These are phyloP conservation scores for Yamadazyma atlantica DNA, from an alignment of 1,139 yeast genomes.

Conservation along the genomic window DNA sequence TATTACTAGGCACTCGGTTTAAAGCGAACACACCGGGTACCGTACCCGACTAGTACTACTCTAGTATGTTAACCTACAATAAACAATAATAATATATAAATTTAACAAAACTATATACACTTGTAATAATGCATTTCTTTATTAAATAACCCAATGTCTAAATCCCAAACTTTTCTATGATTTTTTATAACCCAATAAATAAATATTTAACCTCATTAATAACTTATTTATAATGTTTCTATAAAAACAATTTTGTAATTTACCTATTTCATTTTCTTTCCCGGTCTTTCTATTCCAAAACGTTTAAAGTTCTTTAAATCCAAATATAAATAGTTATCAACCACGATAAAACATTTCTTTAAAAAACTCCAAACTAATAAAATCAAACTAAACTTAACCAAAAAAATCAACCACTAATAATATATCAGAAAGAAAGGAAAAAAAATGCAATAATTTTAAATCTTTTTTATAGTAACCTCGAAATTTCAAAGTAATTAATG, in stretches of 20 bases:
- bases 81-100: background rate
- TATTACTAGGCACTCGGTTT: background rate
- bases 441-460: conserved; percentile 10
- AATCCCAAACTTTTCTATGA: conserved; percentile 25
- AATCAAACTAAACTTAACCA: conserved; percentile 3
- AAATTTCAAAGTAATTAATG: conserved; percentile 19
- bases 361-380: conserved; percentile 9
- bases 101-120: conserved; percentile 19
- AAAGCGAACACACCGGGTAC: too few species aligned
- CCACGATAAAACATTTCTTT: conserved; percentile 12
- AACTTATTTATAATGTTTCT: conserved; percentile 25
- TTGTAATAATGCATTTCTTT: conserved; percentile 25
- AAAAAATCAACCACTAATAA: conserved; percentile 11
- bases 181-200: conserved; percentile 20
- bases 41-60: too few species aligned
- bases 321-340: conserved; percentile 12
- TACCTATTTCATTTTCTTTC: conserved; percentile 11
- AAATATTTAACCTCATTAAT: conserved; percentile 31
- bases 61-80: too few species aligned
- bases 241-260: conserved; percentile 7
- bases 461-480: conserved; percentile 8
- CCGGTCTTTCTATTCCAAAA: conserved; percentile 7
- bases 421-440: conserved; percentile 12
- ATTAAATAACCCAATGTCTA: conserved; percentile 41
- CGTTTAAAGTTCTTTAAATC: conserved; percentile 4